Evolutionary conservation across 306 rosid species (phyloP).

Genomic region (Lathyrus aphaca): DNA sequence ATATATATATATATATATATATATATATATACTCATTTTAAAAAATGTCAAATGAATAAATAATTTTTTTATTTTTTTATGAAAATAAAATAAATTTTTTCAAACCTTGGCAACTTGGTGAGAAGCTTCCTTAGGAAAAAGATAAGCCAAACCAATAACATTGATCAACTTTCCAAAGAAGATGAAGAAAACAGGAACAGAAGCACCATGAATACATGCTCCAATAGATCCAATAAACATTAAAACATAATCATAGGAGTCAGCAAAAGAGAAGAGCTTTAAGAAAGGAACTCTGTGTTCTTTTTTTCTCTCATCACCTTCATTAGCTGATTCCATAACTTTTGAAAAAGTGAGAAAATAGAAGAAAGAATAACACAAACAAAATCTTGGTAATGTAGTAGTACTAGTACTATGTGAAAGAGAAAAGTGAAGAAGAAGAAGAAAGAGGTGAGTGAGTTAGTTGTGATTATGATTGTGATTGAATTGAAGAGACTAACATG

Average conservation of each 20-base stretch:
- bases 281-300: constrained; percentile 58
- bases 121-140: constrained; percentile 88
- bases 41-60: not conserved
- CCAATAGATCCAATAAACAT: constrained; percentile 82
- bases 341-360: constrained; percentile 22
- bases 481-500: constrained; percentile 41
- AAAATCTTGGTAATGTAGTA: constrained; percentile 30
- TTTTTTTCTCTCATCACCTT: constrained; percentile 36
- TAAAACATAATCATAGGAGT: constrained; percentile 66
- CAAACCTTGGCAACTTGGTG: constrained; percentile 88
- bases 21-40: not conserved
- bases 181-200: constrained; percentile 92
- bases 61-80: not conserved
- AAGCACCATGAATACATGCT: constrained; percentile 88
- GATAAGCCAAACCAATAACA: constrained; percentile 87
- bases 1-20: too few relatives aligned
- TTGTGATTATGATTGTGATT: constrained; percentile 37
- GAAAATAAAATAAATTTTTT: not conserved
- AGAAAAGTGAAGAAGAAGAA: not conserved
- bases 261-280: constrained; percentile 81
- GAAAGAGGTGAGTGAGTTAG: constrained; percentile 25
- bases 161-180: constrained; percentile 90
- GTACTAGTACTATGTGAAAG: not conserved
- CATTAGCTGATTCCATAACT: constrained; percentile 17
- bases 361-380: not conserved